A percentile compares a stretch with the other conserved stretches of the same genome.
Evolutionary conservation across 1,284 basidiomycete species (phyloP).

Genomic region (Heterobasidion irregulare): DNA sequence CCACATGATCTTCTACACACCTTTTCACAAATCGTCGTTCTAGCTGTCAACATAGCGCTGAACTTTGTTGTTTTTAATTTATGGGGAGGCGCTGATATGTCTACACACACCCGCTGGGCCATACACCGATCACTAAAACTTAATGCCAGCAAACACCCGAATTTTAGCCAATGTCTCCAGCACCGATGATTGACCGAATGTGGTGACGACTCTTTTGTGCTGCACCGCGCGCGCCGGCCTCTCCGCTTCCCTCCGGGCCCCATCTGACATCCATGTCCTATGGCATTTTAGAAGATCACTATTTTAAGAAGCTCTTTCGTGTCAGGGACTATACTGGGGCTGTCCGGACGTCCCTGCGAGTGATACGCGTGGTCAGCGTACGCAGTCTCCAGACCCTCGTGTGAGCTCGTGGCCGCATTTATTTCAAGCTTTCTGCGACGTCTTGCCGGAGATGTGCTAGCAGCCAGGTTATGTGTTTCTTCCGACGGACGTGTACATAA

Average conservation of each 20-base stretch:
- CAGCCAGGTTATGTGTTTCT: background rate
- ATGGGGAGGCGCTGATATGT: too few species aligned
- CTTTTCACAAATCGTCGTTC: too few species aligned
- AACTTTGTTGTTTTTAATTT: too few species aligned
- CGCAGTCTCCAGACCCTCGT: too few species aligned
- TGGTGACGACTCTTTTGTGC: background rate
- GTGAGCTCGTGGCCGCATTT: background rate
- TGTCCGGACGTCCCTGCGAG: background rate
- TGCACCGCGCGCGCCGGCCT: background rate
- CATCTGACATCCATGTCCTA: background rate
- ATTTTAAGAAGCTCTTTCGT: background rate
- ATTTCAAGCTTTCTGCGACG: background rate
- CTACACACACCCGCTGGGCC: too few species aligned
- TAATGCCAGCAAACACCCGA: conserved; percentile 1
- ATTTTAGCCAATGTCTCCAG: background rate
- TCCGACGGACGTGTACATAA: background rate
- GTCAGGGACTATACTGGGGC: background rate
- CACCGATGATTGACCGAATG: background rate
- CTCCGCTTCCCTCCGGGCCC: background rate
- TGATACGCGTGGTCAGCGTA: too few species aligned
- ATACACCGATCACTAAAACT: background rate
- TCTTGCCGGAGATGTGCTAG: background rate
- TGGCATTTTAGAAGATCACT: too few species aligned
- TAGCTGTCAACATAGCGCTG: too few species aligned
- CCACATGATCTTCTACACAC: too few species aligned